Base-by-base conservation (phyloP, 495 filamentous ascomycete species). In the Aspergillus kassunensis region DNA sequence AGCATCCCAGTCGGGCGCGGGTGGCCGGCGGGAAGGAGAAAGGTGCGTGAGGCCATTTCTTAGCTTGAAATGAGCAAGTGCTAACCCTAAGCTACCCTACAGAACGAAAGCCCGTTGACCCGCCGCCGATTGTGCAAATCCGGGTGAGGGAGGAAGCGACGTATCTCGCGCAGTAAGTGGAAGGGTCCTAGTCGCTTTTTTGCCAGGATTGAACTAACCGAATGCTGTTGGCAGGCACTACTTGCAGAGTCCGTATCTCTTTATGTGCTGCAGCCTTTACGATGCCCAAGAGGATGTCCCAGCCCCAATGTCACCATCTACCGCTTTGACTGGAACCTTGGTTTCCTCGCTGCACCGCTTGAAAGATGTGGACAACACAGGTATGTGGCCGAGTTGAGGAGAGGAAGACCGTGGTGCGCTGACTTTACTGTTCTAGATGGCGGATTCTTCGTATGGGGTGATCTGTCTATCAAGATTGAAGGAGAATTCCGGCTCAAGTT, bases 401-500 rank as follows among this genome's bases (percentile, higher is more conserved):
- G 18, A 31, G 31, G 19, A n/a, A 24, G 6, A 23, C 8, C 42
- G 52, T 18, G 25, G 29, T 27, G 4, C 24, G 44, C 61, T 63
- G 56, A 67, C 56, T 7, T 2, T 4, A 4, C 8, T 20, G 15
- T 9, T 19, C 25, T 61, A 80, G 92, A 97, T 77, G 91, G 90
- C 11, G 91, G 88, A 2, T 98, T 95, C 73, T 97, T 98, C 54
- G 88, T 97, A n/a, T 97, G 96, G 69, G 88, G 88, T 6, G 93
- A 98, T 66, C 72, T 98, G 15, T 96, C 92, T 0, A 82, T 95
- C 21, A 86, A 88, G 65, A 75, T 87, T 16, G 87, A 90, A 56
- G 93, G 93, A 20, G 78, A 78, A 5, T 95, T 83, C 56, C 76
- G 88, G 21, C 74, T 97, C 54, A 84, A 87, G 34, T 97, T 98